Conservation (phyloP, 148 eudicot genomes). For the Arbutus unedo region DNA sequence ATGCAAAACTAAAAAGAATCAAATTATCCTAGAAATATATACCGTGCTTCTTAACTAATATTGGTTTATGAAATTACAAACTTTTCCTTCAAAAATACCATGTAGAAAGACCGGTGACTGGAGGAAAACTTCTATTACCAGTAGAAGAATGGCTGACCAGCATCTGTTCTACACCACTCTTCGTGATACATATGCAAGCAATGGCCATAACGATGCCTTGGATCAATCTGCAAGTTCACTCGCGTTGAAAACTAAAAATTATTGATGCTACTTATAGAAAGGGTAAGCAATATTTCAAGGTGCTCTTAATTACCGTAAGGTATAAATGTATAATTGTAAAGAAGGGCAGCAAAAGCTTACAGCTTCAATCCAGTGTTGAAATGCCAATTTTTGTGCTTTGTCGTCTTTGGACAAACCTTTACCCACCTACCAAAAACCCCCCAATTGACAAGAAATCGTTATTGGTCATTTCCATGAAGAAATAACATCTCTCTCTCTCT, state of each 20-base stretch:
- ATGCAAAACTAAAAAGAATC: background rate
- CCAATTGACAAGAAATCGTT: background rate
- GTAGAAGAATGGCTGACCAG: conserved; percentile 36
- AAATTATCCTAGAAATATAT: background rate
- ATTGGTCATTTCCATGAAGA: background rate
- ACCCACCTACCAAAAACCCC: conserved; percentile 58
- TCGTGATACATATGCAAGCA: conserved; percentile 28
- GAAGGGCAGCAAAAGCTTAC: conserved; percentile 35
- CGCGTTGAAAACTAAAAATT: background rate
- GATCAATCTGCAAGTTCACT: conserved; percentile 25
- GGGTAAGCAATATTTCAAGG: background rate
- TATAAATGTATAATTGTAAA: background rate
- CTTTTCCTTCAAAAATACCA: background rate
- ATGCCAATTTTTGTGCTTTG: conserved; percentile 84
- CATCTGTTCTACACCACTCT: conserved; percentile 29
- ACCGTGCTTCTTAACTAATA: background rate
- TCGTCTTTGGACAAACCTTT: conserved; percentile 72
- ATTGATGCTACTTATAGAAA: background rate
- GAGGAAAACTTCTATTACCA: conserved; percentile 19
- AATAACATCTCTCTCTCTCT: background rate
- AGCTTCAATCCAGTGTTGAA: conserved; percentile 97
- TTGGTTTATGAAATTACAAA: background rate
- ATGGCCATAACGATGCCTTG: conserved; percentile 39
- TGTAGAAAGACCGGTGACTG: background rate
- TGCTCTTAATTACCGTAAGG: background rate